Evolutionary conservation across 2,329 filamentous ascomycete species (phyloP), one percentile per base, ranked within the genome.

Genomic region (Stagonosporopsis cucurbitacearum): DNA sequence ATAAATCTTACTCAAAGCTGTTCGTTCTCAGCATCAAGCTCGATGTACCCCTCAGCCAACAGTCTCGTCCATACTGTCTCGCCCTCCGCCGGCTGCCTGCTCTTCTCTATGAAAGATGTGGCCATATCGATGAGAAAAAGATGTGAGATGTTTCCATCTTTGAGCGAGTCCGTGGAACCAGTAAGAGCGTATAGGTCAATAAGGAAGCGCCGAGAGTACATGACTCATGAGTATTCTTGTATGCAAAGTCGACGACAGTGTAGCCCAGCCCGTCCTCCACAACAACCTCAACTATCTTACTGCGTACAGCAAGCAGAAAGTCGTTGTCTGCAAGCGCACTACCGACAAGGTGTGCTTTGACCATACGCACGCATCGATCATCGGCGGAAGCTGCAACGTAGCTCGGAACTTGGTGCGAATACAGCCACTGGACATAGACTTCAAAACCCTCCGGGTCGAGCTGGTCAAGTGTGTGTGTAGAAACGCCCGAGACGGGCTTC

Each of bases 361-460:
- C 25, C 45, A 55, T 13, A 20, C 40, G 52, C 7, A 40, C n/a
- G 7, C 17, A 39, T n/a, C 45, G 20, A 22, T 36, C 32, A 6
- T 40, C 35, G 19, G 17, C 20, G 4, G 7, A 25, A 28, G 26
- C 32, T 2, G 20, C 20, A 11, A 17, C n/a, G 25, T 41, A 45
- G 6, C 15, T 19, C 4, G 52, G 40, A 7, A 50, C 22, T 7
- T 7, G 23, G 13, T 26, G 25, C 3, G 30, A 43, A 32, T 54
- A 54, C 25, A 45, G 9, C 39, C 45, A 54, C 39, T 54, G 51
- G 6, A 54, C 23, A 23, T 43, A 54, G 4, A 54, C 23, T 8
- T 54, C 39, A 17, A 47, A 53, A 22, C 50, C 37, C 4, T 47
- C 50, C 2, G 50, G 50, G 17, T 47, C 50, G 2, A 47, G 28